Conservation (phyloP, 768 basidiomycete genomes). For the Lepiota subincarnata region DNA sequence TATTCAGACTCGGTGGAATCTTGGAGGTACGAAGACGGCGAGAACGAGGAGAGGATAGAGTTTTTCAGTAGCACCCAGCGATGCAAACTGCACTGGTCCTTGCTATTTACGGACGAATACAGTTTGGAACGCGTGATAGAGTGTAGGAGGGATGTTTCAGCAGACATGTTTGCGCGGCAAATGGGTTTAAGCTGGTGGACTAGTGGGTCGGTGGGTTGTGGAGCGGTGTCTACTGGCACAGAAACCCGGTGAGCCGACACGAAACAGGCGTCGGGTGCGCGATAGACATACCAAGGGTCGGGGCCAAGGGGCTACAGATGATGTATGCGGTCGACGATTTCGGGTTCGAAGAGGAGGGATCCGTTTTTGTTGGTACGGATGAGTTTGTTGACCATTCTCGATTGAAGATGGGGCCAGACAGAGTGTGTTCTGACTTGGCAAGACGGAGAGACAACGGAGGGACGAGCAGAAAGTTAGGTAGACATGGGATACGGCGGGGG, state of each 20-base stretch:
- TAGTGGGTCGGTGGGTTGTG: constrained; percentile 9
- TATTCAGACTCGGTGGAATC: constrained; percentile 29
- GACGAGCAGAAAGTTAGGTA: constrained; percentile 17
- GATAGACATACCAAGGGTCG: constrained; percentile 21
- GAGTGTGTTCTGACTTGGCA: constrained; percentile 26
- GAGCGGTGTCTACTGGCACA: constrained; percentile 14
- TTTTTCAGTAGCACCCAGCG: constrained; percentile 90
- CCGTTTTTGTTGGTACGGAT: constrained; percentile 80
- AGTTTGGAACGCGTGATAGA: constrained; percentile 72
- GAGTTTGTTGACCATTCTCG: constrained; percentile 81
- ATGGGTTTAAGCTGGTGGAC: constrained; percentile 13
- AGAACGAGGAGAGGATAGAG: constrained; percentile 59
- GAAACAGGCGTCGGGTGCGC: not conserved
- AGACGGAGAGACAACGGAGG: constrained; percentile 20
- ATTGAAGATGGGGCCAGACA: constrained; percentile 31
- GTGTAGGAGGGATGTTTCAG: constrained; percentile 48
- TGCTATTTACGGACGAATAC: constrained; percentile 54
- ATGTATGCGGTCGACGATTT: constrained; percentile 86
- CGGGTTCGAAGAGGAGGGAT: constrained; percentile 82
- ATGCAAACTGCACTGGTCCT: constrained; percentile 72
- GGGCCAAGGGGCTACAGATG: constrained; percentile 29
- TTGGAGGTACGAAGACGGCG: constrained; percentile 37
- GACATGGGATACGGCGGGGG: constrained; percentile 14
- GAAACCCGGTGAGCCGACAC: not conserved
- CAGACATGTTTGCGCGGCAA: constrained; percentile 35